Percentiles rank a stretch among this genome's conserved stretches.
These are phyloP conservation scores for Eremothecium gossypii DNA, from an alignment of 1,139 yeast species.

Conservation along the genomic window DNA sequence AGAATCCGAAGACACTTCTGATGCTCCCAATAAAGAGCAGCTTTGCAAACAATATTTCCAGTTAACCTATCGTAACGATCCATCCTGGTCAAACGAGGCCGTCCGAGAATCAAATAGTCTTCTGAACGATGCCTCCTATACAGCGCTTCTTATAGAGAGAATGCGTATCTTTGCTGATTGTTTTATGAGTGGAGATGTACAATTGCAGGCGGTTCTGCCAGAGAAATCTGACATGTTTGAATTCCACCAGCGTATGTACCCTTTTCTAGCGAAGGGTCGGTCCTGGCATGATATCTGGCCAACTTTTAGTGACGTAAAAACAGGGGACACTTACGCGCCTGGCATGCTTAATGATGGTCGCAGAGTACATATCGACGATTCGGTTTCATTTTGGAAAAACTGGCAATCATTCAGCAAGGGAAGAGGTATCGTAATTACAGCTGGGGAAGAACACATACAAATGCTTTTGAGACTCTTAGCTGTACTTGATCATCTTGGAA, in stretches of 20 bases:
- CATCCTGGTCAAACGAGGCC: too few species aligned
- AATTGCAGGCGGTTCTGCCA: too few species aligned
- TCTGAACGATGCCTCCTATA: too few species aligned
- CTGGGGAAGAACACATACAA: constrained; percentile 10
- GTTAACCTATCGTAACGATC: too few species aligned
- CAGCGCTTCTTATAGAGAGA: too few species aligned
- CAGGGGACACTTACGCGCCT: background rate
- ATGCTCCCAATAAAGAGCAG: background rate
- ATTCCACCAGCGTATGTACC: constrained; percentile 4
- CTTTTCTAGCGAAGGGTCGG: background rate
- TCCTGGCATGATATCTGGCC: too few species aligned
- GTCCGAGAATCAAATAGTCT: too few species aligned
- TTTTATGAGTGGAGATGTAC: too few species aligned
- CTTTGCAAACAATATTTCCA: background rate
- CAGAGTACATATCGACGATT: background rate
- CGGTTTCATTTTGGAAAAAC: constrained; percentile 1
- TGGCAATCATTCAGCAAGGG: constrained; percentile 9
- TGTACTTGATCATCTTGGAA: constrained; percentile 36
- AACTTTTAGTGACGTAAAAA: background rate
- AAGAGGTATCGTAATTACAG: constrained; percentile 14
- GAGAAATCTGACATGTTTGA: too few species aligned
- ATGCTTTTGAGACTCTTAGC: constrained; percentile 28
- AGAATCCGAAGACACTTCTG: background rate
- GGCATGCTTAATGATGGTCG: background rate
- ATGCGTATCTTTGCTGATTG: too few species aligned